Percentiles rank a stretch among this genome's conserved stretches.
phyloP scores from a whole-genome alignment of 495 filamentous ascomycete genomes.

The Bacidia rubella region DNA sequence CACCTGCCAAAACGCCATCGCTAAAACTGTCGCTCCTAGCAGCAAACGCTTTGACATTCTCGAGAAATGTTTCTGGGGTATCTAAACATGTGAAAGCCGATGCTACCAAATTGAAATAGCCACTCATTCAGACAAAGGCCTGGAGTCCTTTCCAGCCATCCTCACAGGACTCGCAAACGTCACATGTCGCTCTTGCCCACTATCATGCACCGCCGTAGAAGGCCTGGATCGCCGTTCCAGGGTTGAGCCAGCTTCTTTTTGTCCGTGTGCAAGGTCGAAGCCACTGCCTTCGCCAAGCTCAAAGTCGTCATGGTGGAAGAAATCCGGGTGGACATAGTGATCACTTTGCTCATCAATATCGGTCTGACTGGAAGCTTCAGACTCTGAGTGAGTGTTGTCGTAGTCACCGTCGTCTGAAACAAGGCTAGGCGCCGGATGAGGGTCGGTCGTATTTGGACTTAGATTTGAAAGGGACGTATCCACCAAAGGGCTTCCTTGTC shows the following conservation, averaged over 20 bases:
- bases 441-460: conserved; percentile 66
- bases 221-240: conserved; percentile 23
- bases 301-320: conserved; percentile 23
- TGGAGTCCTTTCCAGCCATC: conserved; percentile 13
- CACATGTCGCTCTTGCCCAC: conserved; percentile 34
- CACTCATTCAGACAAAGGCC: neutral
- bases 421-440: conserved; percentile 69
- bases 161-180: conserved; percentile 34
- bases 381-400: conserved; percentile 40
- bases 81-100: neutral
- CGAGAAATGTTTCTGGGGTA: neutral
- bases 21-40: neutral
- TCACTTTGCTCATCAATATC: conserved; percentile 41
- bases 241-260: conserved; percentile 9
- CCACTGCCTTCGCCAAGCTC: conserved; percentile 27
- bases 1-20: conserved; percentile 1
- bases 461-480: conserved; percentile 36
- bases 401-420: conserved; percentile 79
- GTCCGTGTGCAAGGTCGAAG: conserved; percentile 18
- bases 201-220: conserved; percentile 30
- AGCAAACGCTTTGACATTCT: neutral
- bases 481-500: neutral
- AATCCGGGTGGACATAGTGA: conserved; percentile 16
- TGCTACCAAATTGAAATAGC: neutral
- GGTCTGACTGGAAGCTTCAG: conserved; percentile 33